Base-by-base conservation (phyloP, 495 filamentous ascomycete genomes). In the Paragyromitra xinjiangensis region DNA sequence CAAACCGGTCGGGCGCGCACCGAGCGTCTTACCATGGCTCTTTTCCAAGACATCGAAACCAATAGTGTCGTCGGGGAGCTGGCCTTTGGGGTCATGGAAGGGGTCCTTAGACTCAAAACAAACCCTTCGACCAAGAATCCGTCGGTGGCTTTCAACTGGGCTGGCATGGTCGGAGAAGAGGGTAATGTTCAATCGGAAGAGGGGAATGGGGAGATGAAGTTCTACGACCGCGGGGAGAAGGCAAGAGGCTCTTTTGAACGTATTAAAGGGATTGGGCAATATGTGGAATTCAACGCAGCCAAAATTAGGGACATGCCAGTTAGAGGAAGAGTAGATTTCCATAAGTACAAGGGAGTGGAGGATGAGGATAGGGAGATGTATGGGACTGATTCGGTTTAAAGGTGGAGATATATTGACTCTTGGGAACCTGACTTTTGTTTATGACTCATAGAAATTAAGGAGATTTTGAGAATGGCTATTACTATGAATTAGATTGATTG, bases 51-150 rank as follows among this genome's bases (percentile, higher is more conserved):
- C 12, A 29, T 29, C 8, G 75, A 79, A 37, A 66, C 77, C 34
- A 66, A 39, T 39, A 79, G 61, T 14, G 59, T 79, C 45, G 61
- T 79, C 22, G 77, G 77, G 16, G 66, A 79, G 22, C 34, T 79
- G 14, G 62, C 66, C 4, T 73, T 79, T 37, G 77, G 77, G 14
- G 58, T 37, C 12, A 79, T 79, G 74, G 66, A 79, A 24, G 77
- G 77, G 0, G 59, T 72, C 8, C 53, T 79, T 11, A 71, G 58
- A 5, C 48, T 79, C 7, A 67, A 63, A 14, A 51, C 75, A 3
- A 78, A 78, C 62, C 77, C 77, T 24, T 79, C 77, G 7, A 71
- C 74, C n/a, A 78, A 78, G 51, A 78, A 62, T 48, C 77, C 75
- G 7, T 29, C 37, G 8, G 77, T 79, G 19, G 44, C 26, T 12